Percentiles rank a stretch among this genome's conserved stretches.
Evolutionary conservation across 495 filamentous ascomycete genomes (phyloP).

Genomic region (Penicillium soppii): DNA sequence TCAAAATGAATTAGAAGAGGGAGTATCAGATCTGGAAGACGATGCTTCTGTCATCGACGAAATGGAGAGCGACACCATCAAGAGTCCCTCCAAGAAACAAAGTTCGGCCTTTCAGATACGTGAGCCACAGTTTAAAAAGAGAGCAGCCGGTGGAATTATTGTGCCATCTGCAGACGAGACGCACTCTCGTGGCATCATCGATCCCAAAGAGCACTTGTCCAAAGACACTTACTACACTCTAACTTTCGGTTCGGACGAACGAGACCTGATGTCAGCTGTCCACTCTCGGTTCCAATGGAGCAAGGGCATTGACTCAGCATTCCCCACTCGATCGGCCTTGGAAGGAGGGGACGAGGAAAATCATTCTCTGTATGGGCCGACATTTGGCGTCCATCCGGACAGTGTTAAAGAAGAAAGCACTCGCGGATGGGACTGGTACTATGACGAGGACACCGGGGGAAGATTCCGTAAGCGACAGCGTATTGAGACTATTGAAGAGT

Average conservation of each 20-base stretch:
- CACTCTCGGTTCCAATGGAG: slow-evolving; percentile 49
- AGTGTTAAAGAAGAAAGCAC: slow-evolving; percentile 43
- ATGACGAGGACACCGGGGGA: slow-evolving; percentile 34
- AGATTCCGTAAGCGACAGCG: slow-evolving; percentile 41
- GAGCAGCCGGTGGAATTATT: slow-evolving; percentile 19
- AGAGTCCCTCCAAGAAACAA: slow-evolving; percentile 1
- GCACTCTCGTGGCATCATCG: slow-evolving; percentile 37
- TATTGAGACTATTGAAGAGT: slow-evolving; percentile 28
- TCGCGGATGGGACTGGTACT: slow-evolving; percentile 58
- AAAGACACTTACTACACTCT: slow-evolving; percentile 37
- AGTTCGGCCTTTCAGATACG: neutral
- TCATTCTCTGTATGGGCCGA: slow-evolving; percentile 43
- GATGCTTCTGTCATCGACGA: slow-evolving; percentile 14
- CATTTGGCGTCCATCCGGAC: slow-evolving; percentile 38
- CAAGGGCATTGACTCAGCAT: slow-evolving; percentile 42
- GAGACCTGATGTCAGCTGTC: slow-evolving; percentile 45
- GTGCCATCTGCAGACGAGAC: slow-evolving; percentile 23
- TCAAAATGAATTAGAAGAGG: slow-evolving; percentile 18
- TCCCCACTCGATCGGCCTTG: slow-evolving; percentile 46
- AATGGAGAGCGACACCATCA: slow-evolving; percentile 13
- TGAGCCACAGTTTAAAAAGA: slow-evolving; percentile 12
- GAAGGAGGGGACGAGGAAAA: slow-evolving; percentile 20
- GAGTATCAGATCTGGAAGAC: slow-evolving; percentile 8
- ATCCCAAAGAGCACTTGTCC: slow-evolving; percentile 38
- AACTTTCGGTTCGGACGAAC: slow-evolving; percentile 45